Conservation (phyloP, 305 asterid genomes). For the Coffea humblotiana region DNA sequence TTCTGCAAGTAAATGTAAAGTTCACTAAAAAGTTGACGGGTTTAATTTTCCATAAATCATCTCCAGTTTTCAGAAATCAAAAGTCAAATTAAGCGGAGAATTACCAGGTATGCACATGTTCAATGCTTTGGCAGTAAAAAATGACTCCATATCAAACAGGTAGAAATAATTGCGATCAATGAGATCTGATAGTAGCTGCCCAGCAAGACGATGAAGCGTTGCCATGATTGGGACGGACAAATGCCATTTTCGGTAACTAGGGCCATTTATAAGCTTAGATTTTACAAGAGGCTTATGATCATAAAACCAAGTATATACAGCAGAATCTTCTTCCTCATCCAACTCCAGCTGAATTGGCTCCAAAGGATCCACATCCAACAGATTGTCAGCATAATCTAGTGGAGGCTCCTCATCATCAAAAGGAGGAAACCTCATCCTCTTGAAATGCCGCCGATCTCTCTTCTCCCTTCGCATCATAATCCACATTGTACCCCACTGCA, state of each 20-base stretch:
- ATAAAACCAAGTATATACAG: constrained; percentile 97
- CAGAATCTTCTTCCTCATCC: constrained; percentile 99
- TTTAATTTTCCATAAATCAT: not conserved
- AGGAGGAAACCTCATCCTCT: constrained; percentile 99
- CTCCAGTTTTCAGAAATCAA: not conserved
- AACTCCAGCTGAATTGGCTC: constrained; percentile 98
- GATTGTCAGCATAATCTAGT: constrained; percentile 94
- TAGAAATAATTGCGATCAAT: constrained; percentile 95
- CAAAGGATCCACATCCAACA: constrained; percentile 95
- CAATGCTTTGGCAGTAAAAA: constrained; percentile 99
- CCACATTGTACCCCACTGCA: constrained; percentile 99
- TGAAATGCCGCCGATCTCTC: constrained; percentile 97
- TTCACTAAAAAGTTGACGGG: not conserved
- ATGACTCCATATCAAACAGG: constrained; percentile 98
- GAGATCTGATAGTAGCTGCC: constrained; percentile 95
- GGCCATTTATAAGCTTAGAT: constrained; percentile 96
- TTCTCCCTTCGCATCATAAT: constrained; percentile 99
- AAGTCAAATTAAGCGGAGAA: not conserved
- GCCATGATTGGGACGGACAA: constrained; percentile 99
- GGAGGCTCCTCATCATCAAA: constrained; percentile 99
- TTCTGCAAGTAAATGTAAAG: not conserved
- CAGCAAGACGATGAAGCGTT: constrained; percentile 96
- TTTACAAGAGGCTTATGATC: constrained; percentile 98
- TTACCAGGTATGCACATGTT: constrained; percentile 99
- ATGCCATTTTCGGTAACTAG: constrained; percentile 99